These are phyloP conservation scores for Populus hybrid DNA, from an alignment of 441 rosid species.

Conservation along the genomic window DNA sequence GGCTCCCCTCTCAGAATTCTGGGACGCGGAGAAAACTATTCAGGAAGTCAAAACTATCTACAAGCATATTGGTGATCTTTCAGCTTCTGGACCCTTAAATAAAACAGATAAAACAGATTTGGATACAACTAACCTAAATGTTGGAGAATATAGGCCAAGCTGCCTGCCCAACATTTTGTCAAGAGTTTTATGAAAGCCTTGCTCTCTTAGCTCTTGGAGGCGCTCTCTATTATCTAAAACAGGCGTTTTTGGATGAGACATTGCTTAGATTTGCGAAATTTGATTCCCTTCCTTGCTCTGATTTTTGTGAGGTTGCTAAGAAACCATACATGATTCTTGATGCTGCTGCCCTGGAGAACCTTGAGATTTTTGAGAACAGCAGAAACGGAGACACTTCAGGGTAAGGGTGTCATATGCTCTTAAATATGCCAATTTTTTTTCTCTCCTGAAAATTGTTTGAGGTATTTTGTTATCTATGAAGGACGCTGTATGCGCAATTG, in stretches of 20 bases:
- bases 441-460: slow-evolving; percentile 17
- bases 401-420: slow-evolving; percentile 36
- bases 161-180: slow-evolving; percentile 60
- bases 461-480: slow-evolving; percentile 29
- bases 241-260: slow-evolving; percentile 78
- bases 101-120: slow-evolving; percentile 22
- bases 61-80: slow-evolving; percentile 39
- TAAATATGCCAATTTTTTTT: slow-evolving; percentile 11
- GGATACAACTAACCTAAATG: slow-evolving; percentile 22
- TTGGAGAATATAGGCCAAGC: slow-evolving; percentile 29
- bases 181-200: slow-evolving; percentile 49
- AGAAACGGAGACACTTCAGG: slow-evolving; percentile 79
- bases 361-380: slow-evolving; percentile 96
- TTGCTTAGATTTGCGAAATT: too few species aligned
- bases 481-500: slow-evolving; percentile 81
- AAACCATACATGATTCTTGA: too few species aligned
- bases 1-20: slow-evolving; percentile 69
- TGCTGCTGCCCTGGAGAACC: slow-evolving; percentile 97
- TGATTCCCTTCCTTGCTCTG: too few species aligned
- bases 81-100: slow-evolving; percentile 33
- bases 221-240: slow-evolving; percentile 80
- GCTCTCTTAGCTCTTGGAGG: slow-evolving; percentile 99
- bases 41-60: slow-evolving; percentile 54
- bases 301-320: too few species aligned
- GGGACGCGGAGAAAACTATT: slow-evolving; percentile 91